phyloP scores from a whole-genome alignment of 2,329 filamentous ascomycete genomes.

The Diaporthe vexans region DNA sequence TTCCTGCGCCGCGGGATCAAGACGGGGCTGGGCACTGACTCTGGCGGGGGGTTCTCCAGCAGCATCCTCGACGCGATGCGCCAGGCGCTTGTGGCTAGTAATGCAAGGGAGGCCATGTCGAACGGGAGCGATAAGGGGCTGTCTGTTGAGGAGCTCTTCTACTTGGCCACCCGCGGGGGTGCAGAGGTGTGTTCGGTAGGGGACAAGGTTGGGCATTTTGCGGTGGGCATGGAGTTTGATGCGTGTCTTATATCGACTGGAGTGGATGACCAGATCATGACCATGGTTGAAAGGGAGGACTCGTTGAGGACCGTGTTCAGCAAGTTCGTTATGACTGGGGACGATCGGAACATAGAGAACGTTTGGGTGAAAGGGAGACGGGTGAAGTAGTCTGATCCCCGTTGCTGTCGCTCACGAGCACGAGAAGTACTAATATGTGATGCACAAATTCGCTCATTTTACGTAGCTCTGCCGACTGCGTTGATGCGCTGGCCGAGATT shows the following conservation, averaged over 20 bases:
- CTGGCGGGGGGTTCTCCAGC: constrained; percentile 72
- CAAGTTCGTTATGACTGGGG: constrained; percentile 76
- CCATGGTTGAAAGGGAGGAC: constrained; percentile 64
- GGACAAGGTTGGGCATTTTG: constrained; percentile 68
- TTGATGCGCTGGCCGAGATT: fast-evolving
- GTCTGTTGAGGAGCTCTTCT: constrained; percentile 67
- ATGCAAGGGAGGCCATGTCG: constrained; percentile 60
- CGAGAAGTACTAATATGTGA: too few species aligned
- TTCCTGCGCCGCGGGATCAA: constrained; percentile 71
- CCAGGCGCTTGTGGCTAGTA: constrained; percentile 69
- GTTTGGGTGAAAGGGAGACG: constrained; percentile 67
- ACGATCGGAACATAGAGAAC: constrained; percentile 71
- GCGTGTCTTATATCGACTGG: constrained; percentile 64
- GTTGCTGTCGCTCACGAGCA: background rate
- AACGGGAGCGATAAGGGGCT: constrained; percentile 59
- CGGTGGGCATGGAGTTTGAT: constrained; percentile 73
- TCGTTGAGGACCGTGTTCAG: constrained; percentile 64
- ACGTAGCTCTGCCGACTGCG: background rate
- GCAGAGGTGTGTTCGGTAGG: constrained; percentile 70
- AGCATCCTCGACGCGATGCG: constrained; percentile 72
- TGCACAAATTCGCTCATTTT: background rate
- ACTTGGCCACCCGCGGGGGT: constrained; percentile 72
- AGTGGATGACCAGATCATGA: constrained; percentile 59
- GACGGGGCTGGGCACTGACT: constrained; percentile 77
- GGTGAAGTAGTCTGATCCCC: constrained; percentile 25